Evolutionary conservation across 2,329 filamentous ascomycete species (phyloP).

Genomic region (Sarocladium brachiariae): DNA sequence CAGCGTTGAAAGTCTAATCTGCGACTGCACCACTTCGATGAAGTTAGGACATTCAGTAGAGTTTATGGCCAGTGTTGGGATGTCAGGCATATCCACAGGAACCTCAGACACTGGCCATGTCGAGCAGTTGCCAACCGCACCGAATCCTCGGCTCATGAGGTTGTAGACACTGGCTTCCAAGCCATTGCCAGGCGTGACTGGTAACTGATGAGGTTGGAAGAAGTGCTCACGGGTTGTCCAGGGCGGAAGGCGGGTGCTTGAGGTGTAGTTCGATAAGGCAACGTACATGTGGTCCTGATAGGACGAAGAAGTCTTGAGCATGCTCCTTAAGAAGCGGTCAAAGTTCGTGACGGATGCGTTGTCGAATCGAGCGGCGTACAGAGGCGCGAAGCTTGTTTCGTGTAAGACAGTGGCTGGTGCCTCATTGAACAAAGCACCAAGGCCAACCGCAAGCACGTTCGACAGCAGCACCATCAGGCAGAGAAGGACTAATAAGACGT

Average conservation of each 20-base stretch:
- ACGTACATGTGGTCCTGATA: conserved; percentile 26
- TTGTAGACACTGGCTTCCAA: conserved; percentile 10
- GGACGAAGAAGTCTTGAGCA: too few relatives aligned
- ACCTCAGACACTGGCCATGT: neutral
- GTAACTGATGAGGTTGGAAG: conserved; percentile 34
- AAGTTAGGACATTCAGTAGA: neutral
- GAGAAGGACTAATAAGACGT: conserved; percentile 39
- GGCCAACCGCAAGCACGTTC: conserved; percentile 46
- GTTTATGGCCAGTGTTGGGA: neutral
- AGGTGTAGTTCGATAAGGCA: conserved; percentile 37
- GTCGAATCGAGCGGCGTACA: conserved; percentile 15
- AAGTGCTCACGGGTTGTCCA: conserved; percentile 40
- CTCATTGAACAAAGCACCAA: conserved; percentile 45
- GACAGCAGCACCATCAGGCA: conserved; percentile 41
- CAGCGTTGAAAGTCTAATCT: neutral
- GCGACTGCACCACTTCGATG: neutral
- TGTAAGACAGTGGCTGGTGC: neutral
- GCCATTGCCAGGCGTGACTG: neutral
- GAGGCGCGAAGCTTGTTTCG: conserved; percentile 12
- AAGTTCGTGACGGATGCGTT: conserved; percentile 13
- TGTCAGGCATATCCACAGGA: neutral
- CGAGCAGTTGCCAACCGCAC: conserved; percentile 18
- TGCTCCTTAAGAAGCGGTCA: neutral
- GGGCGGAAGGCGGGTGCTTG: conserved; percentile 35
- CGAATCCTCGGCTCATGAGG: conserved; percentile 22